Conservation (phyloP, 192 early-diverging fungal genomes). For the Chytriomyces sp. region DNA sequence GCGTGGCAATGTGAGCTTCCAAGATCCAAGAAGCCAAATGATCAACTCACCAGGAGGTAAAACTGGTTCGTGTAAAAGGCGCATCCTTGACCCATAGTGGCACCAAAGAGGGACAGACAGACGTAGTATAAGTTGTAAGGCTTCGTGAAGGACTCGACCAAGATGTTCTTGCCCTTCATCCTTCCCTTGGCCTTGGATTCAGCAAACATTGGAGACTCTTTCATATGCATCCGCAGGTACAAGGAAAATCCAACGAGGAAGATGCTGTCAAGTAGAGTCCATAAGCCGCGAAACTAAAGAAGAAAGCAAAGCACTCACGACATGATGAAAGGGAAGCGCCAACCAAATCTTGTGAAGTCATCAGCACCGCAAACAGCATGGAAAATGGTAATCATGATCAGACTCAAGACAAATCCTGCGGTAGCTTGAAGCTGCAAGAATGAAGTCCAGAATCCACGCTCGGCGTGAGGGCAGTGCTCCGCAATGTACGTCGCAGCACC, state of each 20-base stretch:
- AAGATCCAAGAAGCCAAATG: too few species aligned
- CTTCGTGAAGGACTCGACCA: constrained; percentile 21
- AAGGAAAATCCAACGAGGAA: constrained; percentile 21
- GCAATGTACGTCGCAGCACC: constrained; percentile 37
- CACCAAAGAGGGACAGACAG: constrained; percentile 25
- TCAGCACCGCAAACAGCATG: not conserved
- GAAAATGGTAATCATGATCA: constrained; percentile 22
- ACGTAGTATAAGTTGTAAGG: constrained; percentile 25
- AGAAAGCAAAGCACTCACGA: too few species aligned
- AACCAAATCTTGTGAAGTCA: constrained; percentile 24
- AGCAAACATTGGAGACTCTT: constrained; percentile 30
- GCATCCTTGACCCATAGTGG: constrained; percentile 37
- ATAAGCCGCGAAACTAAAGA: too few species aligned
- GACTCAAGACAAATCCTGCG: constrained; percentile 18
- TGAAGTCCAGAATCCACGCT: constrained; percentile 30
- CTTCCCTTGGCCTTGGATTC: constrained; percentile 23
- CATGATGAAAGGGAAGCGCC: constrained; percentile 35
- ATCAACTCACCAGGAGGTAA: too few species aligned
- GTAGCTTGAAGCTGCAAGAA: constrained; percentile 33
- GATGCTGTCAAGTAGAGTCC: too few species aligned
- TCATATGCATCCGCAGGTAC: constrained; percentile 32
- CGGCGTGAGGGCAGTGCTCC: constrained; percentile 19
- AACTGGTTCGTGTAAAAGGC: constrained; percentile 14
- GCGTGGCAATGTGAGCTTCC: too few species aligned
- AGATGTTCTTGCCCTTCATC: constrained; percentile 2